phyloP scores from a whole-genome alignment of 2,329 filamentous ascomycete species.

The Aspergillus uvarum region DNA sequence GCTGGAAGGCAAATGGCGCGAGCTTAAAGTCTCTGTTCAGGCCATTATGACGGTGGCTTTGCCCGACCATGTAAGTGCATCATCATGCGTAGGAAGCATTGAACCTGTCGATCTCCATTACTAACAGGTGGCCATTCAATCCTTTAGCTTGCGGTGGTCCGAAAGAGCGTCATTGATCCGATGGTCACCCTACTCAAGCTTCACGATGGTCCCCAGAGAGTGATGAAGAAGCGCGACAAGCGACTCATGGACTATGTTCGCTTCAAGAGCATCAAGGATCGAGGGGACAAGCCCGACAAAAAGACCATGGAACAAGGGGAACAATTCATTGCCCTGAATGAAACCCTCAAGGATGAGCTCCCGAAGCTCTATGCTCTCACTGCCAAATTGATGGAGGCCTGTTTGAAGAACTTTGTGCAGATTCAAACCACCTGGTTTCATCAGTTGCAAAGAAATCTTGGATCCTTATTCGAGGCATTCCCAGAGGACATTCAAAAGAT shows the following conservation, averaged over 20 bases:
- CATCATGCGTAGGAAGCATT: neutral
- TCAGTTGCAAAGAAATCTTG: conserved; percentile 81
- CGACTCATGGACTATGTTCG: conserved; percentile 86
- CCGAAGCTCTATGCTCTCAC: conserved; percentile 80
- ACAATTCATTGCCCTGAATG: conserved; percentile 87
- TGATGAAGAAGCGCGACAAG: conserved; percentile 94
- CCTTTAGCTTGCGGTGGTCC: conserved; percentile 62
- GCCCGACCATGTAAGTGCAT: conserved; percentile 69
- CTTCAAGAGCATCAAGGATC: conserved; percentile 72
- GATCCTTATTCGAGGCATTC: conserved; percentile 67
- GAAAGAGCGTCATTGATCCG: conserved; percentile 80
- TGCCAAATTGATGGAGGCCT: conserved; percentile 78
- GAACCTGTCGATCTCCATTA: neutral
- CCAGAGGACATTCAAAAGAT: conserved; percentile 71
- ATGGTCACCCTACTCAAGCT: conserved; percentile 75
- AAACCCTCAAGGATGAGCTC: conserved; percentile 88
- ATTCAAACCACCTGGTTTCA: conserved; percentile 81
- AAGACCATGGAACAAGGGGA: conserved; percentile 81
- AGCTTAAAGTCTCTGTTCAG: conserved; percentile 81
- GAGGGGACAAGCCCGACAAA: conserved; percentile 82
- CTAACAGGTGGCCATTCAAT: conserved; percentile 11
- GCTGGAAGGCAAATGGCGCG: conserved; percentile 90
- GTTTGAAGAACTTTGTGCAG: conserved; percentile 77
- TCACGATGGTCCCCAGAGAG: conserved; percentile 78
- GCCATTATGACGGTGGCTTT: conserved; percentile 82